phyloP scores from a whole-genome alignment of 1,284 basidiomycete genomes.

The Trichosporon ovoides region DNA sequence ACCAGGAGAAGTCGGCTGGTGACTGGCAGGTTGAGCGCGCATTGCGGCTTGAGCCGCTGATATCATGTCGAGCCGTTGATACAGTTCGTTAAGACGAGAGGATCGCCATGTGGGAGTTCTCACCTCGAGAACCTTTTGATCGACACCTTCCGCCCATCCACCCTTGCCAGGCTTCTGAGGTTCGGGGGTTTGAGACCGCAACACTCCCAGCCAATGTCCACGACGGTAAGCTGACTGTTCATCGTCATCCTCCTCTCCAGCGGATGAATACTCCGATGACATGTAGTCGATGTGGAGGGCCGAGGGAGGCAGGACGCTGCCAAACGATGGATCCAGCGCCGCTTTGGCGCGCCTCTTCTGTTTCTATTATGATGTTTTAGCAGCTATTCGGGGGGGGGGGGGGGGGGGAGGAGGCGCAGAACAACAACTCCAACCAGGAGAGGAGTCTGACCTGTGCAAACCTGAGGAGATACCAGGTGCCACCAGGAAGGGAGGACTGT shows the following conservation, averaged over 20 bases:
- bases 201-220: slow-evolving; percentile 12
- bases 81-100: slow-evolving; percentile 37
- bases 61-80: slow-evolving; percentile 33
- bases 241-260: slow-evolving; percentile 34
- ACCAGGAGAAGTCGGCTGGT: slow-evolving; percentile 5
- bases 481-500: too few species aligned
- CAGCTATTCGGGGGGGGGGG: too few species aligned
- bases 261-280: slow-evolving; percentile 48
- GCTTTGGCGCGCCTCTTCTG: slow-evolving; percentile 43
- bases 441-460: too few species aligned
- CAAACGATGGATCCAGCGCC: slow-evolving; percentile 26
- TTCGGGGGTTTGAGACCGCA: slow-evolving; percentile 6
- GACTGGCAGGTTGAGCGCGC: slow-evolving; percentile 19
- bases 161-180: slow-evolving; percentile 61
- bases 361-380: slow-evolving; percentile 29
- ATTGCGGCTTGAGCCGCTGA: slow-evolving; percentile 20
- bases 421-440: too few species aligned
- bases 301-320: slow-evolving; percentile 24
- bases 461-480: too few species aligned
- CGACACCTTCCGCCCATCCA: slow-evolving; percentile 50
- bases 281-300: slow-evolving; percentile 47
- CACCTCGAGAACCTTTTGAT: slow-evolving; percentile 71
- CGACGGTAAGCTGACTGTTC: slow-evolving; percentile 11
- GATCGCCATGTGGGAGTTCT: slow-evolving; percentile 45
- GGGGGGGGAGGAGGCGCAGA: too few species aligned